Percentiles rank a stretch among this genome's conserved stretches.
phyloP scores from a whole-genome alignment of 1,284 basidiomycete genomes.

The Spongispora temasekensis region DNA sequence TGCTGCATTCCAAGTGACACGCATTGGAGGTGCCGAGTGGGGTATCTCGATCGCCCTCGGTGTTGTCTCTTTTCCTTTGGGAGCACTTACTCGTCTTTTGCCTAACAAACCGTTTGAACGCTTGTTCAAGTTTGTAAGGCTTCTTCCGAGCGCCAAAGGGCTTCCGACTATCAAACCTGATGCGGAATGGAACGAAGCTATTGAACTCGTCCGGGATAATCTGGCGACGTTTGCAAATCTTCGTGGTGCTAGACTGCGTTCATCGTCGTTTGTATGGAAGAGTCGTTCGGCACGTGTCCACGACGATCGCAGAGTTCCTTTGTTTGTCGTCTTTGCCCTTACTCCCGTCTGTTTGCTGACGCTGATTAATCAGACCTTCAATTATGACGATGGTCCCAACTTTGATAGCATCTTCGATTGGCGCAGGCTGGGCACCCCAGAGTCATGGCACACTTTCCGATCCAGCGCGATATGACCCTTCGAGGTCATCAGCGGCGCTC shows the following conservation, averaged over 20 bases:
- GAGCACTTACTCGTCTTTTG: slow-evolving; percentile 77
- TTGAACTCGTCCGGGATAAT: slow-evolving; percentile 82
- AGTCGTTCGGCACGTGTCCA: slow-evolving; percentile 62
- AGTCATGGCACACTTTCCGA: slow-evolving; percentile 63
- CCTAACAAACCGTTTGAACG: slow-evolving; percentile 83
- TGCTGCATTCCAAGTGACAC: slow-evolving; percentile 88
- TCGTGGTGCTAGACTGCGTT: slow-evolving; percentile 82
- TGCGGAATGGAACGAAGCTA: slow-evolving; percentile 73
- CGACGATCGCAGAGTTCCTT: slow-evolving; percentile 47
- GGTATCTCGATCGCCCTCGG: slow-evolving; percentile 90
- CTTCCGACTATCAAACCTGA: slow-evolving; percentile 68
- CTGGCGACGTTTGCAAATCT: slow-evolving; percentile 79
- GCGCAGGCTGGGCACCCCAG: slow-evolving; percentile 73
- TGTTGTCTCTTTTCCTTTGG: slow-evolving; percentile 85
- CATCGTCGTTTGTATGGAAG: slow-evolving; percentile 81
- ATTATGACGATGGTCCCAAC: slow-evolving; percentile 90
- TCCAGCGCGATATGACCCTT: slow-evolving; percentile 76
- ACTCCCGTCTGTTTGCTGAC: slow-evolving; percentile 5
- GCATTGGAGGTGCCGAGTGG: slow-evolving; percentile 85
- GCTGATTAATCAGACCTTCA: slow-evolving; percentile 46
- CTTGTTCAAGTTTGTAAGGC: slow-evolving; percentile 62
- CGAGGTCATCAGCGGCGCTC: slow-evolving; percentile 74
- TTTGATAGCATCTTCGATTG: slow-evolving; percentile 82
- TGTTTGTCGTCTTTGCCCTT: slow-evolving; percentile 31
- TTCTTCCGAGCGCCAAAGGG: slow-evolving; percentile 70